Percentiles rank a stretch among this genome's conserved stretches.
phyloP scores from a whole-genome alignment of 768 basidiomycete genomes.

The Lyophyllum semitale region DNA sequence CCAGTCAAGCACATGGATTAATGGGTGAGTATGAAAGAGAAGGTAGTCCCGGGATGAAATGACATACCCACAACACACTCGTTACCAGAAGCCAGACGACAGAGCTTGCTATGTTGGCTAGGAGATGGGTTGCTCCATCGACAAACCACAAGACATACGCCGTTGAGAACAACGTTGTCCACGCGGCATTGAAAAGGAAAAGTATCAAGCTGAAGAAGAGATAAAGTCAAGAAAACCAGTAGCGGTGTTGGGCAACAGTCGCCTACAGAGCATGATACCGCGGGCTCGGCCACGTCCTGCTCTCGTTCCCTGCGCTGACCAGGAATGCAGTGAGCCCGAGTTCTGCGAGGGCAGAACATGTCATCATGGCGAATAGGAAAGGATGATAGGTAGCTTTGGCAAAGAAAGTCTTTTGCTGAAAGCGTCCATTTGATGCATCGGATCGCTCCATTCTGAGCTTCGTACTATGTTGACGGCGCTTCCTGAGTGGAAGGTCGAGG shows the following conservation, averaged over 20 bases:
- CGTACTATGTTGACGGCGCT: background rate
- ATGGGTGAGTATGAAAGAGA: background rate
- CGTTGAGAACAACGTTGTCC: constrained; percentile 73
- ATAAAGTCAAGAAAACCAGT: background rate
- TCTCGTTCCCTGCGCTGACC: constrained; percentile 67
- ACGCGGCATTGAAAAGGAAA: constrained; percentile 64
- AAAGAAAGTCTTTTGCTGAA: constrained; percentile 40
- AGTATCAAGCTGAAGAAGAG: constrained; percentile 47
- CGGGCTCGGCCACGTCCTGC: constrained; percentile 58
- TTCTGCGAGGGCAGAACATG: constrained; percentile 68
- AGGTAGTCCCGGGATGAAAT: background rate
- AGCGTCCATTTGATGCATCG: background rate
- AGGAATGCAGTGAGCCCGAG: constrained; percentile 76
- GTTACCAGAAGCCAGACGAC: constrained; percentile 73
- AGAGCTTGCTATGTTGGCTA: constrained; percentile 80
- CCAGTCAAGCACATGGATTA: background rate
- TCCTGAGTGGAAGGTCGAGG: background rate
- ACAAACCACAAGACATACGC: constrained; percentile 75
- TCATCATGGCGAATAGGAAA: constrained; percentile 64
- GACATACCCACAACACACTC: constrained; percentile 64
- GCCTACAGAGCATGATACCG: constrained; percentile 69
- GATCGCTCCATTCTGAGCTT: constrained; percentile 10
- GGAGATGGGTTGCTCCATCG: constrained; percentile 62
- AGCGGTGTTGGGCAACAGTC: background rate
- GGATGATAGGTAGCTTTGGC: constrained; percentile 61